phyloP scores from a whole-genome alignment of 2,329 filamentous ascomycete genomes.

The Cladosporium sp. region DNA sequence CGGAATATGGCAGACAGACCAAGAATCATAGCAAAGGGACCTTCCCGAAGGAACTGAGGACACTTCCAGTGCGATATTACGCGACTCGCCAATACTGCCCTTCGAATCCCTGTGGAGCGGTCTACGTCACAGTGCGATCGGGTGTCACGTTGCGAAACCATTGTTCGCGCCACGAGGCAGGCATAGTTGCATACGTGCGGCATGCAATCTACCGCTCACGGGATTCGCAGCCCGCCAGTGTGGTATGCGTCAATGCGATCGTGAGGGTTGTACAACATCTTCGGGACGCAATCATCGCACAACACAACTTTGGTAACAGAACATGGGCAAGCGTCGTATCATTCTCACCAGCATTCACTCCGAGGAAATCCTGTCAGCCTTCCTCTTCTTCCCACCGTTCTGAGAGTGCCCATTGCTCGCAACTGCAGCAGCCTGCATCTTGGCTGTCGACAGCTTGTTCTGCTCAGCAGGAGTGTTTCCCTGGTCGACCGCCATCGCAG shows the following conservation, averaged over 20 bases:
- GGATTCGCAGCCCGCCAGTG: too few species aligned
- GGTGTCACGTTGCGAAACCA: not conserved
- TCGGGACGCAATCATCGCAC: not conserved
- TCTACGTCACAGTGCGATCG: not conserved
- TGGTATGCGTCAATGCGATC: not conserved
- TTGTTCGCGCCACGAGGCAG: not conserved
- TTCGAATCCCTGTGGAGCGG: too few species aligned
- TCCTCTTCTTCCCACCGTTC: constrained; percentile 20
- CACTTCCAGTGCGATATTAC: too few species aligned
- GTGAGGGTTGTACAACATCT: not conserved
- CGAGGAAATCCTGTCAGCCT: constrained; percentile 15
- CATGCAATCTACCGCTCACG: not conserved
- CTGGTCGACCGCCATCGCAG: not conserved
- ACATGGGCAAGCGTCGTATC: not conserved
- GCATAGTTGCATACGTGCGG: not conserved
- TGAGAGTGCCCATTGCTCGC: not conserved
- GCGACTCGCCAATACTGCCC: too few species aligned
- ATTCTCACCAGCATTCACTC: not conserved
- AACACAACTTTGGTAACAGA: not conserved
- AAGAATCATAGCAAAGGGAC: too few species aligned
- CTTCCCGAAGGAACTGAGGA: too few species aligned
- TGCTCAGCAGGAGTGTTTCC: not conserved
- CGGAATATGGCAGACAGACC: too few species aligned
- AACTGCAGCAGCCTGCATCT: not conserved
- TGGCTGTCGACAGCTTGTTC: not conserved